A percentile compares a stretch with the other conserved stretches of the same genome.
Conservation (phyloP, 768 basidiomycete genomes). For the Kwoniella heveanensis region DNA sequence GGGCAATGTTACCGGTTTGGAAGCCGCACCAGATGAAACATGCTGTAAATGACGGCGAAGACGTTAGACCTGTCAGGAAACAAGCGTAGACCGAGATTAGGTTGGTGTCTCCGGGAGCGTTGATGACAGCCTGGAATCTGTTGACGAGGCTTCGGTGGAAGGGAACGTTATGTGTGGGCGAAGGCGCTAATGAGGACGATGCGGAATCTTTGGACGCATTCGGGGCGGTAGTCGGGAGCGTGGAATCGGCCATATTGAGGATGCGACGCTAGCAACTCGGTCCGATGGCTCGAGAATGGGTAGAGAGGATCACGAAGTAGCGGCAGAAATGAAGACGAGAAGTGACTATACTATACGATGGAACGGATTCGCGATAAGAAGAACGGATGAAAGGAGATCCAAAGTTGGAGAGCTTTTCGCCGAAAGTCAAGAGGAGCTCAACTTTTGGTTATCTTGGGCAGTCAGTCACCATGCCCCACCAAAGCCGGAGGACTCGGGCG, state of each 20-base stretch:
- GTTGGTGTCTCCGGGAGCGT: slow-evolving; percentile 21
- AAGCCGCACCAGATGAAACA: slow-evolving; percentile 55
- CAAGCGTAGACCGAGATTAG: slow-evolving; percentile 47
- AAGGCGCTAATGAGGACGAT: slow-evolving; percentile 1
- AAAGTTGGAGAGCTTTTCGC: not conserved
- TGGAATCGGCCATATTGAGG: not conserved
- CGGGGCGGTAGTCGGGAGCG: not conserved
- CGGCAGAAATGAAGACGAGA: too few relatives aligned
- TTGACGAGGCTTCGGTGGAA: not conserved
- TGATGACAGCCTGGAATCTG: slow-evolving; percentile 1
- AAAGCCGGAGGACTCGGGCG: not conserved
- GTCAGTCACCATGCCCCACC: not conserved
- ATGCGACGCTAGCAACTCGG: not conserved
- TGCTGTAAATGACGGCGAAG: slow-evolving; percentile 42
- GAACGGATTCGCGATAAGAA: too few relatives aligned
- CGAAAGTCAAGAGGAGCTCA: not conserved
- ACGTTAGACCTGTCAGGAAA: slow-evolving; percentile 48
- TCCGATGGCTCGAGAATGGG: too few relatives aligned
- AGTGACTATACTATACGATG: too few relatives aligned
- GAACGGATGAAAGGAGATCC: not conserved
- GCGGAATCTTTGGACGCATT: slow-evolving; percentile 11
- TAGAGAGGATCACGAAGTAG: too few relatives aligned
- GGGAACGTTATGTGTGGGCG: not conserved
- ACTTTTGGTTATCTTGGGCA: slow-evolving; percentile 4
- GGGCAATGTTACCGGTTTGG: slow-evolving; percentile 57